These are phyloP conservation scores for Nelumbo lutea DNA, from an alignment of 164 flowering plant genomes.

Conservation along the genomic window DNA sequence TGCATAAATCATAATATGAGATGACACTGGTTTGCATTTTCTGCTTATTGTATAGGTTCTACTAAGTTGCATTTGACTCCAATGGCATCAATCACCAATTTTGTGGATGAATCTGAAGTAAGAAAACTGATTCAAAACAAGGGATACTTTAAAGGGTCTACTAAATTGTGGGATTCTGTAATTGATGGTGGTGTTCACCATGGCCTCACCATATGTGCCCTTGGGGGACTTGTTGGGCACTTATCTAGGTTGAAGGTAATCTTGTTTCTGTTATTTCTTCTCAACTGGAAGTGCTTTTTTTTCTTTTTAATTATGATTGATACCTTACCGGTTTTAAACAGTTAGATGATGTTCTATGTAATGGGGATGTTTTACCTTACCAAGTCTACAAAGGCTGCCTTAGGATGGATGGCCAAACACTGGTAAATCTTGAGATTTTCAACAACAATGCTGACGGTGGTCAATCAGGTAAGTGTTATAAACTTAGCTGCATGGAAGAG, in stretches of 20 bases:
- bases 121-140: constrained; percentile 51
- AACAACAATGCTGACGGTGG: constrained; percentile 86
- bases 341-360: constrained; percentile 71
- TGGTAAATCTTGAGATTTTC: constrained; percentile 87
- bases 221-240: constrained; percentile 74
- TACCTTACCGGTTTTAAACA: constrained; percentile 19
- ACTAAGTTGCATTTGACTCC: constrained; percentile 47
- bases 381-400: constrained; percentile 73
- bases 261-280: constrained; percentile 7
- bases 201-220: constrained; percentile 59
- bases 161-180: constrained; percentile 30
- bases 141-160: constrained; percentile 65
- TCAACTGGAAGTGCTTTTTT: background rate
- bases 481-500: background rate
- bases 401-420: constrained; percentile 93
- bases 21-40: background rate
- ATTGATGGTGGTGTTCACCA: constrained; percentile 42
- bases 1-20: background rate
- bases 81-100: constrained; percentile 38
- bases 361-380: constrained; percentile 74
- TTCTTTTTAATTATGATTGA: constrained; percentile 9
- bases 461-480: constrained; percentile 50
- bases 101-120: constrained; percentile 58
- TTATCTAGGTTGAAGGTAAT: constrained; percentile 80
- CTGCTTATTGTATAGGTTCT: constrained; percentile 44